These are phyloP conservation scores for Kluyveromyces nonfermentans DNA, from an alignment of 805 yeast species.

Conservation along the genomic window DNA sequence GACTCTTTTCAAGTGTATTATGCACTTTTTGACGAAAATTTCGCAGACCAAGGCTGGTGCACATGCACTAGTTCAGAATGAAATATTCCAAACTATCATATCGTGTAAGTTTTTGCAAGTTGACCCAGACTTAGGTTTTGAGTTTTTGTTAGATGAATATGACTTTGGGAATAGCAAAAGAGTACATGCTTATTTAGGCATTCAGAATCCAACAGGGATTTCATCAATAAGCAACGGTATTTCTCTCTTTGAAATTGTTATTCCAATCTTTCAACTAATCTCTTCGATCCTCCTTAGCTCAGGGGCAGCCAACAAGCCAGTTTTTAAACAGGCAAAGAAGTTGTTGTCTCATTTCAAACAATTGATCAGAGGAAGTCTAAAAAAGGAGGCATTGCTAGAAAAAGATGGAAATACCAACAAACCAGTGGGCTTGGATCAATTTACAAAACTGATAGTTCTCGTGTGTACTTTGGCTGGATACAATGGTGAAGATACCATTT, in stretches of 20 bases:
- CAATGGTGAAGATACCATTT: conserved; percentile 27
- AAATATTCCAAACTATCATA: conserved; percentile 53
- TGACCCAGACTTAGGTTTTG: conserved; percentile 76
- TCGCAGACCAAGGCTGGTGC: conserved; percentile 77
- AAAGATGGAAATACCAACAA: conserved; percentile 19
- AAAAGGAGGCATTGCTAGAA: conserved; percentile 40
- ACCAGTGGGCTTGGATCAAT: conserved; percentile 36
- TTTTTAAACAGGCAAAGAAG: conserved; percentile 42
- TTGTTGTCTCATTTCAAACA: conserved; percentile 45
- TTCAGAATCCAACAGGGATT: conserved; percentile 41
- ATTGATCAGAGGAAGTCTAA: conserved; percentile 52
- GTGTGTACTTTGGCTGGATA: conserved; percentile 42
- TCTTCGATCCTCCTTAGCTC: conserved; percentile 59
- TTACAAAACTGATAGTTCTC: conserved; percentile 47
- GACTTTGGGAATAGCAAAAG: conserved; percentile 24
- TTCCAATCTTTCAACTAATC: conserved; percentile 67
- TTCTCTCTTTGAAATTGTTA: conserved; percentile 56
- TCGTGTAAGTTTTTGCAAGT: conserved; percentile 47
- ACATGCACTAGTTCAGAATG: conserved; percentile 61
- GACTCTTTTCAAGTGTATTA: conserved; percentile 63
- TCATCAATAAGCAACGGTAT: conserved; percentile 27
- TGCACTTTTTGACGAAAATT: conserved; percentile 60
- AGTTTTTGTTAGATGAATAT: conserved; percentile 35
- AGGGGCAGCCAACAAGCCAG: conserved; percentile 64
- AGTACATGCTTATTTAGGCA: conserved; percentile 37